Base-by-base conservation (phyloP, 2,329 filamentous ascomycete genomes). In the Colletotrichum sp. region DNA sequence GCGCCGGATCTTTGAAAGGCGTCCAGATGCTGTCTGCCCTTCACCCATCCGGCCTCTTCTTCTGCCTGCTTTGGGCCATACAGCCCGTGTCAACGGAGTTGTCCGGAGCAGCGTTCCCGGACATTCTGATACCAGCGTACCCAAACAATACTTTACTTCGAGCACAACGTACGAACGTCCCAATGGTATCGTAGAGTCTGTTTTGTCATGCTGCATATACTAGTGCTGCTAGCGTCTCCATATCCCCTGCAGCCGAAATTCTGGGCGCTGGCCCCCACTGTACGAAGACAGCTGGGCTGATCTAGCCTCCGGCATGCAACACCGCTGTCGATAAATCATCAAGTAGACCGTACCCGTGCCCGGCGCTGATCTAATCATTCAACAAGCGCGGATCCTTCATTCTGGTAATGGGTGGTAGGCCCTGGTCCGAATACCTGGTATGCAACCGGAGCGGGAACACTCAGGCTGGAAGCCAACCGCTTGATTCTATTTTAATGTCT, bases 141-240 rank as follows among this genome's bases (percentile, higher is more conserved):
- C 18, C 8, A 57, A 32, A 52, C n/a, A 10, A 21, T 52, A 21
- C 10, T n/a, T 52, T 21, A 21, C n/a, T 8, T 21, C n/a, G n/a
- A 52, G n/a, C 43, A 52, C 43, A 12, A 52, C 18, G 26, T 73
- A 73, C 57, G 70, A 75, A 32, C 70, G 57, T 21, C 6, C 73
- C 57, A 75, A 75, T 68, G 57, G 67, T 5, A 73, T 36, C 36
- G 15, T 13, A 18, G 15, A 30, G 4, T 36, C 36, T 8, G 63
- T 65, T 68, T 73, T 73, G 73, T 64, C 73, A 75, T 75, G n/a
- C 70, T 28, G 58, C 73, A 43, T 52, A 30, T 43, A 58, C 70
- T 75, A 75, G 73, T 43, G 69, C 16, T 36, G 28, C 32, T 26
- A 36, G 68, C 26, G 72, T 67, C 72, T 30, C 72, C 72, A 57